phyloP scores from a whole-genome alignment of 805 yeast species.

The Wickerhamomyces ciferrii region DNA sequence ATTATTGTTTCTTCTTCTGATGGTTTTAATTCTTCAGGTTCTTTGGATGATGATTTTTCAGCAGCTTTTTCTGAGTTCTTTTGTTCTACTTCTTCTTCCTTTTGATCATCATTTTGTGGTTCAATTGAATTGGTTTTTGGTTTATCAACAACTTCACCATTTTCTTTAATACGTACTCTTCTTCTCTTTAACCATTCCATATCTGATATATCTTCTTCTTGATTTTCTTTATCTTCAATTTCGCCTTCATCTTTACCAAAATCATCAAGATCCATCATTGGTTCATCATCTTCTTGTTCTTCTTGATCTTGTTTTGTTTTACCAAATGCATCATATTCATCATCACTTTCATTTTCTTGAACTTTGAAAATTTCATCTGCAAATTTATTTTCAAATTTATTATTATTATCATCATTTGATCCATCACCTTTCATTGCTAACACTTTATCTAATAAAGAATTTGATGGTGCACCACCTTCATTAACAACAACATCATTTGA shows the following conservation, averaged over 20 bases:
- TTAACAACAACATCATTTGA: constrained; percentile 39
- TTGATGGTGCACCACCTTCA: constrained; percentile 27
- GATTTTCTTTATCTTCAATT: constrained; percentile 19
- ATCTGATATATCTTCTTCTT: constrained; percentile 57
- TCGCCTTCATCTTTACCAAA: constrained; percentile 18
- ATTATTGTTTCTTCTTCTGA: constrained; percentile 43
- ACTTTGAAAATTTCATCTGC: constrained; percentile 21
- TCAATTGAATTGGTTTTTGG: constrained; percentile 1
- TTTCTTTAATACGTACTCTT: constrained; percentile 64
- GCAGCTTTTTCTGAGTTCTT: constrained; percentile 6
- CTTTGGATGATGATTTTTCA: constrained; percentile 10
- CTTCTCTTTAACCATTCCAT: constrained; percentile 82
- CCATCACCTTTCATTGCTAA: constrained; percentile 29
- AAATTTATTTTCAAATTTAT: constrained; percentile 15
- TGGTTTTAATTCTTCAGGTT: constrained; percentile 20
- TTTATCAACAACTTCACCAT: constrained; percentile 19
- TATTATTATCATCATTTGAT: constrained; percentile 4
- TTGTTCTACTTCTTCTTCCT: constrained; percentile 5
- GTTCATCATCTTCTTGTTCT: constrained; percentile 40
- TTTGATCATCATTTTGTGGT: no score
- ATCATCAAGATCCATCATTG: constrained; percentile 37
- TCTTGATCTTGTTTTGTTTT: constrained; percentile 21
- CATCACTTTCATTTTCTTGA: constrained; percentile 36
- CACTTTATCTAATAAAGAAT: constrained; percentile 34
- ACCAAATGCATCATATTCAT: constrained; percentile 35